Evolutionary conservation across 192 early-diverging fungal species (phyloP).

Genomic region (Funneliformis mosseae): DNA sequence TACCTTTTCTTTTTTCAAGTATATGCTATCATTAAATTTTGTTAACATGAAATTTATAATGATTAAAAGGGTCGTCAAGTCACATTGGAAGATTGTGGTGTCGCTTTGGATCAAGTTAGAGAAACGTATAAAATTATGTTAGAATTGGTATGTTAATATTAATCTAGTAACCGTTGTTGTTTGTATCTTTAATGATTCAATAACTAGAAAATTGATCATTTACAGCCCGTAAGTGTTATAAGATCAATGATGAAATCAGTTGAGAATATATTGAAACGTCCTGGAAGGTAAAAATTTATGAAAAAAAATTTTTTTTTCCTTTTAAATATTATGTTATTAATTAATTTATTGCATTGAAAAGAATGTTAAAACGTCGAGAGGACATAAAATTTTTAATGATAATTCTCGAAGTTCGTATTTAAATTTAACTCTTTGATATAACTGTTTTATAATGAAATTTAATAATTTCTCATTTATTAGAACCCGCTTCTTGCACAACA

Average conservation of each 20-base stretch:
- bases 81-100: slow-evolving; percentile 56
- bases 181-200: background rate
- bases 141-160: slow-evolving; percentile 49
- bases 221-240: slow-evolving; percentile 59
- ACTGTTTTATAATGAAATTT: slow-evolving; percentile 3
- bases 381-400: slow-evolving; percentile 86
- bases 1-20: background rate
- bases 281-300: slow-evolving; percentile 45
- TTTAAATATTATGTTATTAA: slow-evolving; percentile 28
- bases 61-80: slow-evolving; percentile 46
- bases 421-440: slow-evolving; percentile 14
- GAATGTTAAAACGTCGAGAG: slow-evolving; percentile 46
- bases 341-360: slow-evolving; percentile 11
- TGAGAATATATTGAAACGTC: slow-evolving; percentile 71
- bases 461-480: slow-evolving; percentile 40
- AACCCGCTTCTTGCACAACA: slow-evolving; percentile 82
- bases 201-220: background rate
- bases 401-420: slow-evolving; percentile 70
- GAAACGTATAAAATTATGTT: slow-evolving; percentile 65
- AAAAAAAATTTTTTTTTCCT: slow-evolving; percentile 24
- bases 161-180: background rate
- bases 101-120: slow-evolving; percentile 64
- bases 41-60: background rate
- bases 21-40: background rate
- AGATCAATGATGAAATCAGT: slow-evolving; percentile 75